Evolutionary conservation across 345 rosid genomes (phyloP), one percentile per base, ranked within the genome.

Genomic region (Trapa bicornis): DNA sequence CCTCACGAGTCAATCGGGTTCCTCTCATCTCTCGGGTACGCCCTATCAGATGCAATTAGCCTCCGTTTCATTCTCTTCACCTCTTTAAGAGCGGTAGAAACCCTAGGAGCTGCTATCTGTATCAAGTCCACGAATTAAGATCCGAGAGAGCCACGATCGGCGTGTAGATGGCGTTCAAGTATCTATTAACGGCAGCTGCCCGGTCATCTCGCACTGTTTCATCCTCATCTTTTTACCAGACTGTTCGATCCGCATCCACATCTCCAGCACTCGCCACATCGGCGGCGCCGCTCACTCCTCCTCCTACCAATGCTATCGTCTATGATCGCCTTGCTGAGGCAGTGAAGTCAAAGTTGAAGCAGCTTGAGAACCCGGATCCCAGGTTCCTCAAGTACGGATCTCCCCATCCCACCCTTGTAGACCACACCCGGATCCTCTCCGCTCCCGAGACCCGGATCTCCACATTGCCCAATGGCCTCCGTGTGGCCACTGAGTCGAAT

Each of bases 311-410:
- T 50, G 79, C 77, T 79, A 89, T 87, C 96, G 77, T 83, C 68
- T 89, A 95, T 78, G 98, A 95, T 71, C 90, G 81, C 16, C 73
- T 87, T 0, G 88, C 99, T 0, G 87, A 81, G 76, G 65, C 75
- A 9, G 81, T 87, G n/a, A 91, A 84, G 48, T 58, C 74, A 11
- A 91, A 86, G 75, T 68, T 95, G 65, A 80, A 81, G 75, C 68
- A 68, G 53, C 96, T 95, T 0, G 96, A 89, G 66, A 86, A 82
- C 33, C 92, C 98, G 2, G 94, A 95, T 78, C 84, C 80, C 50
- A 76, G 96, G n/a, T 95, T 95, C 80, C 90, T 95, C 78, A 85
- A 80, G 76, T 85, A 87, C 80, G 98, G 96, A 56, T 86, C 96
- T 2, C 99, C 99, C 2, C 83, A 72, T 66, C 99, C 99, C 41